phyloP scores from a whole-genome alignment of 306 rosid species.

The Notholithocarpus densiflorus region DNA sequence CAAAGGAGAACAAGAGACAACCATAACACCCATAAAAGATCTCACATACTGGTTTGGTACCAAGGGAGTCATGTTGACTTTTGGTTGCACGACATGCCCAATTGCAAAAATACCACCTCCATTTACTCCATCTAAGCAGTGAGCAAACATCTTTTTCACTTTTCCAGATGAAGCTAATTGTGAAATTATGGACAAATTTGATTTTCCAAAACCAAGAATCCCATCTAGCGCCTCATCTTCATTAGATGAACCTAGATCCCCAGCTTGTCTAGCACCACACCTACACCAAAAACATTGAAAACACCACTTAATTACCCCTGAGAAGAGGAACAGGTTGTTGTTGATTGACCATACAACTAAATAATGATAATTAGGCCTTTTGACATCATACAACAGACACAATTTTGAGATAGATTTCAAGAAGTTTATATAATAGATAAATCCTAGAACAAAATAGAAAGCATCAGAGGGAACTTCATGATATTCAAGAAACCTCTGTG shows the following conservation, averaged over 20 bases:
- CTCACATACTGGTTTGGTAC: conserved; percentile 83
- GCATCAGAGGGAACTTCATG: background rate
- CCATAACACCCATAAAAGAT: background rate
- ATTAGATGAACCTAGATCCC: conserved; percentile 59
- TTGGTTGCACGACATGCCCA: conserved; percentile 93
- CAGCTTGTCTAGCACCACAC: conserved; percentile 96
- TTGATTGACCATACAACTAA: background rate
- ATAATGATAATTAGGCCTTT: background rate
- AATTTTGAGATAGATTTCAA: background rate
- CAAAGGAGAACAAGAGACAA: conserved; percentile 1
- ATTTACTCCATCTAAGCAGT: conserved; percentile 89
- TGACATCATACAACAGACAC: background rate
- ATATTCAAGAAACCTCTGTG: background rate
- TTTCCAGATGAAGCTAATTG: conserved; percentile 88
- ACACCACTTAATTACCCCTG: conserved; percentile 3
- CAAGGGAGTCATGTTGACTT: conserved; percentile 88
- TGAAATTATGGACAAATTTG: conserved; percentile 88
- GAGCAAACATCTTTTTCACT: conserved; percentile 98
- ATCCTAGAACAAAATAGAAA: background rate
- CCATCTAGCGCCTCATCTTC: conserved; percentile 92
- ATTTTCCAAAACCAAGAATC: conserved; percentile 96
- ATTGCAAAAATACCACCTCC: conserved; percentile 99
- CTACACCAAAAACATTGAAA: conserved; percentile 41
- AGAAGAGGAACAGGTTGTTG: conserved; percentile 5
- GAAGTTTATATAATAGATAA: background rate